A percentile compares a stretch with the other conserved stretches of the same genome.
Conservation (phyloP, 495 filamentous ascomycete species). For the Penicillium crystallinum region DNA sequence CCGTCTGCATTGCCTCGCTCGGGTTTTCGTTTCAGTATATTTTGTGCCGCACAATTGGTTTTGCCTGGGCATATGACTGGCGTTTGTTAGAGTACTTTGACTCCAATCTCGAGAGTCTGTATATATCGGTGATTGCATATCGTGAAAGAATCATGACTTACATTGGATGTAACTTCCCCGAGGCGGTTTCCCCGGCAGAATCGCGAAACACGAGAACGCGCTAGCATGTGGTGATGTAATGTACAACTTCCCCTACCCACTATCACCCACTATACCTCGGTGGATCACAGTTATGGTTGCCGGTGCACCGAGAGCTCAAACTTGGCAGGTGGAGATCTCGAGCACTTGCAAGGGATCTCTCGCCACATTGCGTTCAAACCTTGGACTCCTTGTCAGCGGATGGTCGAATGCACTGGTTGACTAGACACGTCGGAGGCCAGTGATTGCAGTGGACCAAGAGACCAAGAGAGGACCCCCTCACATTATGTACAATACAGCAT, state of each 20-base stretch:
- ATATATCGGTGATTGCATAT: neutral
- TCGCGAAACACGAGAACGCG: slow-evolving; percentile 7
- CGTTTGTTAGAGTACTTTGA: neutral
- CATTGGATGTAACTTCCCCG: neutral
- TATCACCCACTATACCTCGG: neutral
- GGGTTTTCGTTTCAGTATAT: neutral
- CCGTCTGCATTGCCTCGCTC: neutral
- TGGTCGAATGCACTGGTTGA: neutral
- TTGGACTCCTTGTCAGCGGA: neutral
- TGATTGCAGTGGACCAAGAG: neutral
- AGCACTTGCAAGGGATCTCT: slow-evolving; percentile 1
- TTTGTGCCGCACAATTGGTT: neutral
- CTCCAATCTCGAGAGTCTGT: neutral
- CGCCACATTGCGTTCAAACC: slow-evolving; percentile 4
- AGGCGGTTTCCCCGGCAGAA: neutral
- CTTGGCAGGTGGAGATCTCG: slow-evolving; percentile 12
- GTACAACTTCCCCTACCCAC: neutral
- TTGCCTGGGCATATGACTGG: slow-evolving; percentile 12
- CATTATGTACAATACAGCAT: neutral
- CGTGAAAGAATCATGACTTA: neutral
- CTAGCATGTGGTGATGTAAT: slow-evolving; percentile 7
- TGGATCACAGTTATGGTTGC: slow-evolving; percentile 1
- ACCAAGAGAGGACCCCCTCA: neutral
- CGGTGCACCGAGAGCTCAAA: slow-evolving; percentile 1
- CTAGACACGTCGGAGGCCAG: neutral